Conservation (phyloP, 805 yeast species). For the Yamadazyma nakazawae region DNA sequence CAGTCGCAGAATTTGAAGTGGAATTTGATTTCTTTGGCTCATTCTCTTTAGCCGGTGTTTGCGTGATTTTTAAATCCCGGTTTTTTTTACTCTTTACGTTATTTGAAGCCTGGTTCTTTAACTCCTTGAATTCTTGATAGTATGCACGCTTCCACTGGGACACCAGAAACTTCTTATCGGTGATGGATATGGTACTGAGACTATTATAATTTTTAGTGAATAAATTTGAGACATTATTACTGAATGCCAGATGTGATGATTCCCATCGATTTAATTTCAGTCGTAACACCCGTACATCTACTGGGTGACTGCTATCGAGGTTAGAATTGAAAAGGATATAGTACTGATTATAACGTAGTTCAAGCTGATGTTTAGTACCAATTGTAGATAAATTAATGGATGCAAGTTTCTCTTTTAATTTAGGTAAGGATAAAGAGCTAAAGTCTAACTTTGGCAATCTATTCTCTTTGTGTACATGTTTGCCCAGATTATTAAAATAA, state of each 20-base stretch:
- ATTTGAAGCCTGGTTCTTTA: conserved; percentile 35
- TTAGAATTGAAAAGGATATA: conserved; percentile 78
- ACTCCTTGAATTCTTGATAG: conserved; percentile 34
- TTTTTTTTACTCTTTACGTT: conserved; percentile 1
- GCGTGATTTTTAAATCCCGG: background rate
- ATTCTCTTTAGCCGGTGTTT: background rate
- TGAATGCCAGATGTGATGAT: conserved; percentile 35
- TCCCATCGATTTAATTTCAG: conserved; percentile 71
- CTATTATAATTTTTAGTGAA: conserved; percentile 16
- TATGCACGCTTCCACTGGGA: conserved; percentile 42
- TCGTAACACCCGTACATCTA: conserved; percentile 50
- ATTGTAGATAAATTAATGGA: conserved; percentile 52
- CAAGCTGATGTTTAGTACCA: conserved; percentile 65
- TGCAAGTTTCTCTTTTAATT: conserved; percentile 57
- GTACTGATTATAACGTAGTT: conserved; percentile 72
- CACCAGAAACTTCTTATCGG: conserved; percentile 47
- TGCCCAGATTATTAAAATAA: conserved; percentile 28
- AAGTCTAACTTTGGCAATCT: conserved; percentile 65
- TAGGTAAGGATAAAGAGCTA: conserved; percentile 52
- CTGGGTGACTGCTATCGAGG: conserved; percentile 67
- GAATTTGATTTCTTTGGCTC: background rate
- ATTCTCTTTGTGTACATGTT: conserved; percentile 27
- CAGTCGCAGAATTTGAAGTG: background rate
- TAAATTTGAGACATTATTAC: conserved; percentile 19
- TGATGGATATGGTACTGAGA: conserved; percentile 28